These are phyloP conservation scores for Metarhizium album DNA, from an alignment of 2,329 filamentous ascomycete genomes.

Conservation along the genomic window DNA sequence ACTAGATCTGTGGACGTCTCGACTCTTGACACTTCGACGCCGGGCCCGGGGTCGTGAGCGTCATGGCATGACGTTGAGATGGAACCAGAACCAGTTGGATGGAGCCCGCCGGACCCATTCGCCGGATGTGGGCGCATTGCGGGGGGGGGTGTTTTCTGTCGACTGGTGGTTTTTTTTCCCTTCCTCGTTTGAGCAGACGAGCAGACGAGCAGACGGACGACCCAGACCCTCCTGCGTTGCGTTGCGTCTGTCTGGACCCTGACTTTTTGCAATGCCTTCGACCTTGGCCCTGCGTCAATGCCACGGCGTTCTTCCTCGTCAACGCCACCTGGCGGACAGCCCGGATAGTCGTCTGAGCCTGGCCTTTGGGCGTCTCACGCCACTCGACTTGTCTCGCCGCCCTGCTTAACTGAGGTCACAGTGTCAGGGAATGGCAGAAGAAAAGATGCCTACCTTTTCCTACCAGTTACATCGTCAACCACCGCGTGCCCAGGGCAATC, in stretches of 20 bases:
- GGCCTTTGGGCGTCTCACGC: background rate
- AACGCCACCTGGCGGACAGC: background rate
- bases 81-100: background rate
- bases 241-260: background rate
- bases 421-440: too few relatives aligned
- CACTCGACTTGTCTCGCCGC: background rate
- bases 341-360: background rate
- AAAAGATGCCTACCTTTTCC: background rate
- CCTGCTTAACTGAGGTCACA: background rate
- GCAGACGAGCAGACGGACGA: too few relatives aligned
- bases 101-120: background rate
- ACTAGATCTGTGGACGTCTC: background rate
- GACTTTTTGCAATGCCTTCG: background rate
- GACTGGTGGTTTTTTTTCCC: too few relatives aligned
- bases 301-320: too few relatives aligned
- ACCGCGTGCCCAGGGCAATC: background rate
- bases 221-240: too few relatives aligned
- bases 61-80: background rate
- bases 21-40: too few relatives aligned
- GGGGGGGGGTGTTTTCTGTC: background rate
- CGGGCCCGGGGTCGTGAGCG: background rate
- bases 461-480: too few relatives aligned
- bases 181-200: too few relatives aligned
- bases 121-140: background rate
- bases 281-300: too few relatives aligned